Evolutionary conservation across 495 filamentous ascomycete species (phyloP).

Genomic region (Parmelia sp.): DNA sequence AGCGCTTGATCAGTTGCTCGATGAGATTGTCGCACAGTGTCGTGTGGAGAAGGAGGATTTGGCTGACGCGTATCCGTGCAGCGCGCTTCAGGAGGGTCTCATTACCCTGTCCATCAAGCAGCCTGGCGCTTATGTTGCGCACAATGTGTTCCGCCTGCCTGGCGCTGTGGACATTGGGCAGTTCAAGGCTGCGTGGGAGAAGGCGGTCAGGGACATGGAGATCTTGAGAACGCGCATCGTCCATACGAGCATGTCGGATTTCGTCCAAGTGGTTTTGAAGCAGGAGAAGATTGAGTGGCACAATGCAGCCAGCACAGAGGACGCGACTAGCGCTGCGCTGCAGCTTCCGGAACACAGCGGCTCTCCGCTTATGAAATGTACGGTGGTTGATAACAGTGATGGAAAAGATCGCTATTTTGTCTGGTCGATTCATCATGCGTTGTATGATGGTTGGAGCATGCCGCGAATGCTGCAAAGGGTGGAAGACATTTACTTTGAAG

Average conservation of each 20-base stretch:
- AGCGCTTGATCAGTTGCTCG: slow-evolving; percentile 31
- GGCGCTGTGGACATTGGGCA: slow-evolving; percentile 37
- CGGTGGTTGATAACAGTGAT: slow-evolving; percentile 34
- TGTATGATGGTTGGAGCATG: slow-evolving; percentile 68
- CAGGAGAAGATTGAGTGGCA: slow-evolving; percentile 42
- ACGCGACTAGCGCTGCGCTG: slow-evolving; percentile 26
- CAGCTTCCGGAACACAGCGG: slow-evolving; percentile 48
- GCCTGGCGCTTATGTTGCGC: slow-evolving; percentile 47
- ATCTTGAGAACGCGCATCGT: slow-evolving; percentile 54
- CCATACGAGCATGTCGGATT: slow-evolving; percentile 40
- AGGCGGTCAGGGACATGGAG: slow-evolving; percentile 40
- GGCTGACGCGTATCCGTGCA: slow-evolving; percentile 59
- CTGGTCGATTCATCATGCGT: slow-evolving; percentile 60
- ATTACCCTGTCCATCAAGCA: slow-evolving; percentile 54
- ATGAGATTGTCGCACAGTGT: slow-evolving; percentile 43
- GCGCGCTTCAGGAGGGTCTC: slow-evolving; percentile 63
- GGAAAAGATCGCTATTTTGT: slow-evolving; percentile 41
- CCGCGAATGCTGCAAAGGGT: slow-evolving; percentile 51
- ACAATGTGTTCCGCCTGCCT: slow-evolving; percentile 42
- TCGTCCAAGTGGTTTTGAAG: slow-evolving; percentile 52
- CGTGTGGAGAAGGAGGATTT: slow-evolving; percentile 37
- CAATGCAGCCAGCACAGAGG: background rate
- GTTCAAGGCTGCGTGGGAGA: slow-evolving; percentile 51
- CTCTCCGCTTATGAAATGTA: slow-evolving; percentile 49
- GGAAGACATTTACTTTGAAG: slow-evolving; percentile 39